Base-by-base conservation (phyloP, 345 rosid genomes). In the Bretschneidera sinensis region DNA sequence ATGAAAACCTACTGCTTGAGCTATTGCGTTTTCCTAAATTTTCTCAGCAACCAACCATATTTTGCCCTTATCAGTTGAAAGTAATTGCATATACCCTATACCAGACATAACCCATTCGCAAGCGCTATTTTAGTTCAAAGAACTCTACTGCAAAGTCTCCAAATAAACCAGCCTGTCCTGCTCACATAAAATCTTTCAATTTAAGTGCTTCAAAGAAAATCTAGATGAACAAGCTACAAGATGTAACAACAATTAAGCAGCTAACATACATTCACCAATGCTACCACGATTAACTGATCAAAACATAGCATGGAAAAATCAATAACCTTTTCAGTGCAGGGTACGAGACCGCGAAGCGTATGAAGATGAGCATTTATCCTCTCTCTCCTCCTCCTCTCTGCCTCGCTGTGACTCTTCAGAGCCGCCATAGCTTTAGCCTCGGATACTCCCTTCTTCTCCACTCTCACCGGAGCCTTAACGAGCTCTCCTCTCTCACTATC, bases 371-470 rank as follows among this genome's bases (percentile, higher is more conserved):
- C 70, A 73, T 87, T 87, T 74, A 87, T 87, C 74, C 95, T 81
- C 49, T 83, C 88, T 55, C 95, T 82, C 51, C 95, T 79, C 55
- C 89, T 81, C 77, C 86, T 83, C 78, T 87, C 95, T 1, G 95
- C 91, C 55, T 81, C 88, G 22, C 90, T 77, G 35, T 87, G 95
- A 76, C 71, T 82, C 80, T 69, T 84, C 73, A 82, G 71, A 61
- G 90, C 91, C 35, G 73, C 76, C 65, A 71, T 21, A 43, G 72
- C 79, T 64, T 82, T 84, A 54, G 74, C 85, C 58, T 80, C 85
- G 2, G 85, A 51, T 20, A 65, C 67, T 21, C 55, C 78, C 70
- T 82, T 82, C 77, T 75, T 84, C 64, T 63, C 86, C 13, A 39
- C 74, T 51, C 67, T 71, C 51, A 52, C 69, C 17, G 81, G 76